Conservation (phyloP, 2,329 filamentous ascomycete species). For the Emmonsiellopsis sp. region DNA sequence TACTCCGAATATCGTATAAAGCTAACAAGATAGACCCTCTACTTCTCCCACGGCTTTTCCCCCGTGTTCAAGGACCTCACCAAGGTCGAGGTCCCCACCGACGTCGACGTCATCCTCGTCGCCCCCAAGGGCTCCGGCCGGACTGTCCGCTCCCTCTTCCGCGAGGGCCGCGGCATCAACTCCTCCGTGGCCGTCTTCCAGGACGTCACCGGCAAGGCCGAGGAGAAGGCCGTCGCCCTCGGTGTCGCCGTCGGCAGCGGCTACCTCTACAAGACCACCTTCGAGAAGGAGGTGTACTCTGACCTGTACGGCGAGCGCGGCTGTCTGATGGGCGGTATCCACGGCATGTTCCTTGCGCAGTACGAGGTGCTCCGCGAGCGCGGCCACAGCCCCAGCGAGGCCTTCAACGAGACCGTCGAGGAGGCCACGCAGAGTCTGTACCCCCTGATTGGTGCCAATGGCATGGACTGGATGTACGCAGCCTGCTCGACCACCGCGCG, state of each 20-base stretch:
- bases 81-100: conserved; percentile 90
- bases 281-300: conserved; percentile 99
- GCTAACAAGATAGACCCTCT: conserved; percentile 63
- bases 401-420: conserved; percentile 99
- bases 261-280: conserved; percentile 99
- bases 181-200: conserved; percentile 97
- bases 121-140: conserved; percentile 98
- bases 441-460: conserved; percentile 91
- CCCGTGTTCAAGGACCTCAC: conserved; percentile 99
- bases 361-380: conserved; percentile 99
- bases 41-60: conserved; percentile 99
- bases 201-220: conserved; percentile 93
- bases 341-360: conserved; percentile 99
- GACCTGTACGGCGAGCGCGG: conserved; percentile 99
- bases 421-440: conserved; percentile 98
- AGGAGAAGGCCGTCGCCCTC: conserved; percentile 95
- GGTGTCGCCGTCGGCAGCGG: conserved; percentile 95
- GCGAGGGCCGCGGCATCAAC: conserved; percentile 99
- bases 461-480: conserved; percentile 99
- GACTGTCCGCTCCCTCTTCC: conserved; percentile 97
- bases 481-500: conserved; percentile 98
- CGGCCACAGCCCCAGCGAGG: conserved; percentile 94
- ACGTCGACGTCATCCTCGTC: conserved; percentile 98
- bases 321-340: conserved; percentile 99
- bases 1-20: not conserved